Percentiles rank a stretch among this genome's conserved stretches.
Evolutionary conservation across 2,329 filamentous ascomycete genomes (phyloP).

Genomic region (Paecilomyces niveus): DNA sequence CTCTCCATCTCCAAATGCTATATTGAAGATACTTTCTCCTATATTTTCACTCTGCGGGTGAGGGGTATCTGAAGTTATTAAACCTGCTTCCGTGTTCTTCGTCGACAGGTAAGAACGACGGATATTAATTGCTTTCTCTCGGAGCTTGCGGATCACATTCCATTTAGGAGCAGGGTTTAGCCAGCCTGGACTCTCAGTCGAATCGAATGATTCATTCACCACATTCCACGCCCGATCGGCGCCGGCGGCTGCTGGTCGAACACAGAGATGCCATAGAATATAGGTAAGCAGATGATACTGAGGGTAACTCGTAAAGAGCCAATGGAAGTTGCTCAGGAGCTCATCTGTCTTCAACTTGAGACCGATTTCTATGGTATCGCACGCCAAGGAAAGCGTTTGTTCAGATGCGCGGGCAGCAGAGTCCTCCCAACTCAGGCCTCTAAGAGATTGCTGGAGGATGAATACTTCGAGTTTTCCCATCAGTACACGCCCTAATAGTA

Average conservation of each 20-base stretch:
- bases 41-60: not conserved
- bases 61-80: not conserved
- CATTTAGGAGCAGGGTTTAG: constrained; percentile 1
- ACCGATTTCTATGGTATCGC: constrained; percentile 24
- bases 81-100: constrained; percentile 16
- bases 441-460: constrained; percentile 19
- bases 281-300: constrained; percentile 38
- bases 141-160: constrained; percentile 1
- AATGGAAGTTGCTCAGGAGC: constrained; percentile 27
- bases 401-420: constrained; percentile 14
- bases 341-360: constrained; percentile 26
- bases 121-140: constrained; percentile 4
- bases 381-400: constrained; percentile 25
- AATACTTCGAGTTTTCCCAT: constrained; percentile 29
- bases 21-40: not conserved
- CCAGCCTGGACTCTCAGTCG: not conserved
- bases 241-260: constrained; percentile 20
- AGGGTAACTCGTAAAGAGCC: constrained; percentile 29
- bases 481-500: constrained; percentile 17
- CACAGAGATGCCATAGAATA: constrained; percentile 35
- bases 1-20: not conserved
- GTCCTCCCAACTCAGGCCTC: constrained; percentile 1
- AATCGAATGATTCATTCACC: constrained; percentile 7
- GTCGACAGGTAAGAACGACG: not conserved
- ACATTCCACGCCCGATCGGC: constrained; percentile 23